Evolutionary conservation across 2,329 filamentous ascomycete species (phyloP).

Genomic region (Neopestalotiopsis sp.): DNA sequence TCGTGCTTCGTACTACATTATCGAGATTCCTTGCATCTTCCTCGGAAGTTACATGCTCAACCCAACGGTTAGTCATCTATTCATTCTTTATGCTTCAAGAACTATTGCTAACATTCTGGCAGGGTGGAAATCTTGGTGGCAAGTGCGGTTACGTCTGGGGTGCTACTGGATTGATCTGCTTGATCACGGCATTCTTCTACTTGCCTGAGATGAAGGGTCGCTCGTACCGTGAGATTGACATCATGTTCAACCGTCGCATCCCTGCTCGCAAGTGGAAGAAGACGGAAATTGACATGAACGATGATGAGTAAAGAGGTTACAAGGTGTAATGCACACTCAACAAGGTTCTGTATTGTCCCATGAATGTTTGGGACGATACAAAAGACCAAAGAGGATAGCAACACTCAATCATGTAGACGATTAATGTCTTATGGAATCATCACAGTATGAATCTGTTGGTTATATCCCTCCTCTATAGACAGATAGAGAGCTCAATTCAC

Average conservation of each 20-base stretch:
- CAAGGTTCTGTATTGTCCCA: no score
- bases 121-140: constrained; percentile 52
- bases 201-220: constrained; percentile 57
- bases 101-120: constrained; percentile 3
- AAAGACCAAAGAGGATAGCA: no score
- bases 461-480: no score
- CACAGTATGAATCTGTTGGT: no score
- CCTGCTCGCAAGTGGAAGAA: constrained; percentile 53
- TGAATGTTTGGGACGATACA: no score
- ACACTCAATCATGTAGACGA: no score
- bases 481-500: no score
- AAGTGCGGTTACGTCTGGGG: constrained; percentile 57
- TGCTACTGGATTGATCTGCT: constrained; percentile 46
- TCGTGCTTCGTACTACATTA: constrained; percentile 42
- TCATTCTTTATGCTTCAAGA: neutral
- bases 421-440: no score
- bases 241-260: constrained; percentile 51
- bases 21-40: constrained; percentile 65
- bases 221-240: constrained; percentile 59
- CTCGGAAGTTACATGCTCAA: constrained; percentile 67
- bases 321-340: no score
- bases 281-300: constrained; percentile 61
- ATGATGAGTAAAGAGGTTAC: constrained; percentile 59
- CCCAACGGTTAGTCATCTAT: constrained; percentile 30
- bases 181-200: constrained; percentile 57